phyloP scores from a whole-genome alignment of 2,329 filamentous ascomycete genomes.

The Oidium heveae region DNA sequence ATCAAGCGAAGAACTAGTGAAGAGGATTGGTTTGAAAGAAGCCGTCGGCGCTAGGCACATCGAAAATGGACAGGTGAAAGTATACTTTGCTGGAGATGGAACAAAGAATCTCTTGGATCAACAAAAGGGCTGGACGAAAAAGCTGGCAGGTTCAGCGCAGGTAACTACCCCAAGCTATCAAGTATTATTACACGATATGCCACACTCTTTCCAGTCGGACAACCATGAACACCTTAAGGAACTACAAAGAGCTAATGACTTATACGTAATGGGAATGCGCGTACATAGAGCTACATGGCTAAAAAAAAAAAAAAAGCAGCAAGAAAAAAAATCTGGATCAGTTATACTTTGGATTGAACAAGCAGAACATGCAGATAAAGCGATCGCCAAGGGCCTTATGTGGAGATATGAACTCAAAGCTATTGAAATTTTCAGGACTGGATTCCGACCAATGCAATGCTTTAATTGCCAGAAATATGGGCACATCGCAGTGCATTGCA shows the following conservation, averaged over 20 bases:
- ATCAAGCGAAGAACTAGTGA: neutral
- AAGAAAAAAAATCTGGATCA: neutral
- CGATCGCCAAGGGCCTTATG: neutral
- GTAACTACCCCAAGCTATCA: neutral
- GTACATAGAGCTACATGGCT: neutral
- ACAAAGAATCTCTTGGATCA: neutral
- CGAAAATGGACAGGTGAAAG: neutral
- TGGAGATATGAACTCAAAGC: neutral
- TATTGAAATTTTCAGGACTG: neutral
- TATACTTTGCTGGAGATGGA: neutral
- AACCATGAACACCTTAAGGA: neutral
- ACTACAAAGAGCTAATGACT: neutral
- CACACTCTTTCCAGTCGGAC: neutral
- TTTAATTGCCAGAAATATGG: neutral
- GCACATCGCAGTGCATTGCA: neutral
- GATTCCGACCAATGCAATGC: neutral
- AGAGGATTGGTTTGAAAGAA: neutral
- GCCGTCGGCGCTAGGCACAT: neutral
- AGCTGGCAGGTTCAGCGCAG: neutral
- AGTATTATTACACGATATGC: neutral
- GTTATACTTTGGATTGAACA: neutral
- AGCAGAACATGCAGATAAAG: neutral
- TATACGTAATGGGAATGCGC: neutral
- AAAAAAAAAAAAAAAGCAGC: neutral
- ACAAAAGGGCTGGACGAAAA: neutral